Percentiles rank a stretch among this genome's conserved stretches.
Evolutionary conservation across 148 eudicot genomes (phyloP).

Genomic region (Cornus kousa): DNA sequence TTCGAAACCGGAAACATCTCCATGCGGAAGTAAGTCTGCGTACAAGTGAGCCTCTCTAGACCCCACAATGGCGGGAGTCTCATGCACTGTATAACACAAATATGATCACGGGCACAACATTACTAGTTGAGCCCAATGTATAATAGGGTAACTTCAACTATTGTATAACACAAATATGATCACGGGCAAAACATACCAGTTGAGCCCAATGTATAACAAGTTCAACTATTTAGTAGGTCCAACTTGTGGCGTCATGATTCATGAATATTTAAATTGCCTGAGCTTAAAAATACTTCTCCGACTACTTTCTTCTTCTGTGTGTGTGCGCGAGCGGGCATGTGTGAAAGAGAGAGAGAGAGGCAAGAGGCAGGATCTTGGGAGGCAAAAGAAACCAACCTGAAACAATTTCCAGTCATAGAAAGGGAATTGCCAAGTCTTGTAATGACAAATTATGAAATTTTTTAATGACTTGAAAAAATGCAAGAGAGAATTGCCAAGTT

Average conservation of each 20-base stretch:
- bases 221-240: neutral
- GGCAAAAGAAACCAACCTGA: constrained; percentile 1
- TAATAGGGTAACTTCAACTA: neutral
- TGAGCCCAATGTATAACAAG: neutral
- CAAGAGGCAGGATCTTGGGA: neutral
- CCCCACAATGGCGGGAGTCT: no score
- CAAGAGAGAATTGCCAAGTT: neutral
- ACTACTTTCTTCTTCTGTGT: no score
- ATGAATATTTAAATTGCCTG: no score
- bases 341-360: no score
- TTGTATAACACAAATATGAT: neutral
- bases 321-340: no score
- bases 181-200: neutral
- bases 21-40: no score
- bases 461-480: neutral
- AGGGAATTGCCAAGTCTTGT: neutral
- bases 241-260: no score
- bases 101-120: neutral
- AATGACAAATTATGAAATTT: neutral
- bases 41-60: no score
- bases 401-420: neutral
- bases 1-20: no score
- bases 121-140: neutral
- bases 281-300: no score
- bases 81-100: neutral